Conservation (phyloP, 331 rosid genomes). For the Cydonia oblonga region DNA sequence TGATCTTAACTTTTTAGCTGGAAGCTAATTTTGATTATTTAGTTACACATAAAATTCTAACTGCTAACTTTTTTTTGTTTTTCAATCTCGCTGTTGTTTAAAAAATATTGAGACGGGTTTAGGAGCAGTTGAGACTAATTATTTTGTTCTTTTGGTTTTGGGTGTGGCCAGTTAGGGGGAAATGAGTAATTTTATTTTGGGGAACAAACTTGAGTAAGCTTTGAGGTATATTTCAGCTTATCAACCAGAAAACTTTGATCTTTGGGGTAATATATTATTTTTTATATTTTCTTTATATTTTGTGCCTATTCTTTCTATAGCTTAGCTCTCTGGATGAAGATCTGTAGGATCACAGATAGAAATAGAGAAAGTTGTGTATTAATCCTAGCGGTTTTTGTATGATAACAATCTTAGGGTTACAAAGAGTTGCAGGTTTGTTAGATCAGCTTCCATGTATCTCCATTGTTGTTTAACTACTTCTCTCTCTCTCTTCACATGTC, state of each 20-base stretch:
- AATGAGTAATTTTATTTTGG: no score
- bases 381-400: not conserved
- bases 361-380: constrained; percentile 14
- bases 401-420: constrained; percentile 6
- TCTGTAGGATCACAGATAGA: constrained; percentile 25
- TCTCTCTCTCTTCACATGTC: constrained; percentile 27
- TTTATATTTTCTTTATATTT: not conserved
- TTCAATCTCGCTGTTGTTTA: not conserved
- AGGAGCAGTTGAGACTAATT: not conserved
- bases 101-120: not conserved
- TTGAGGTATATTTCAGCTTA: not conserved
- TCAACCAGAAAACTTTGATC: not conserved
- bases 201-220: not conserved
- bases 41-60: not conserved
- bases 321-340: constrained; percentile 19
- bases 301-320: not conserved
- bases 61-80: not conserved
- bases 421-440: constrained; percentile 31
- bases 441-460: constrained; percentile 32
- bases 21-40: not conserved
- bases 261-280: not conserved
- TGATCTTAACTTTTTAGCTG: not conserved
- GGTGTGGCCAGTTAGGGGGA: not conserved
- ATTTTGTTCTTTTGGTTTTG: not conserved
- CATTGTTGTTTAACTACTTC: constrained; percentile 14